Conservation (phyloP, 1,139 yeast genomes). For the Casaregolazyma lundiana region DNA sequence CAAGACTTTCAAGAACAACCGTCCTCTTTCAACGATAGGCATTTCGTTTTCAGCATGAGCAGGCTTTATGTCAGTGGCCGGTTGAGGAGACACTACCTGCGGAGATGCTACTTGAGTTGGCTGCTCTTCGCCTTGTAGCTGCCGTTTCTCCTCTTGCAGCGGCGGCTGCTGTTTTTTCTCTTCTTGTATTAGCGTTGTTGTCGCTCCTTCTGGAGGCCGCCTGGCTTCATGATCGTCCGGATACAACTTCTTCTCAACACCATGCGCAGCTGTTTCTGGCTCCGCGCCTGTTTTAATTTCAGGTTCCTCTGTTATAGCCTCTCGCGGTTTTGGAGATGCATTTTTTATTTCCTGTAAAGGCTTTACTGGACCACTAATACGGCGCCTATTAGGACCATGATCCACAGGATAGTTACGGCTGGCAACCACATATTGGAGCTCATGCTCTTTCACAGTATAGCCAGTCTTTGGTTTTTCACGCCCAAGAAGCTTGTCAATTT, state of each 20-base stretch:
- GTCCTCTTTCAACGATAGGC: conserved; percentile 55
- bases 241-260: too few species aligned
- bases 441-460: conserved; percentile 33
- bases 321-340: neutral
- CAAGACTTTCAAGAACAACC: conserved; percentile 63
- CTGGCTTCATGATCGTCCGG: too few species aligned
- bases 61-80: neutral
- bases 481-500: conserved; percentile 36
- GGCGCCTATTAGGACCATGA: conserved; percentile 11
- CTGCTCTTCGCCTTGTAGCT: too few species aligned
- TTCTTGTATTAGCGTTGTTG: too few species aligned
- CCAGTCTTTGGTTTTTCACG: conserved; percentile 30
- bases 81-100: neutral
- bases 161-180: too few species aligned
- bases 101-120: too few species aligned
- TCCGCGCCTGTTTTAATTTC: conserved; percentile 1
- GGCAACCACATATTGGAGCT: conserved; percentile 31
- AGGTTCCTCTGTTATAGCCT: conserved; percentile 10
- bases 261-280: neutral
- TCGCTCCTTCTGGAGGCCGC: too few species aligned
- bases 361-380: conserved; percentile 26
- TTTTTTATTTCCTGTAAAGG: conserved; percentile 11
- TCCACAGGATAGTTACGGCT: conserved; percentile 17
- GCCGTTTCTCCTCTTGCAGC: too few species aligned
- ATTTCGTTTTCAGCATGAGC: conserved; percentile 18